Conservation (phyloP, 176 grass and related monocot species). For the Phyllostachys edulis region DNA sequence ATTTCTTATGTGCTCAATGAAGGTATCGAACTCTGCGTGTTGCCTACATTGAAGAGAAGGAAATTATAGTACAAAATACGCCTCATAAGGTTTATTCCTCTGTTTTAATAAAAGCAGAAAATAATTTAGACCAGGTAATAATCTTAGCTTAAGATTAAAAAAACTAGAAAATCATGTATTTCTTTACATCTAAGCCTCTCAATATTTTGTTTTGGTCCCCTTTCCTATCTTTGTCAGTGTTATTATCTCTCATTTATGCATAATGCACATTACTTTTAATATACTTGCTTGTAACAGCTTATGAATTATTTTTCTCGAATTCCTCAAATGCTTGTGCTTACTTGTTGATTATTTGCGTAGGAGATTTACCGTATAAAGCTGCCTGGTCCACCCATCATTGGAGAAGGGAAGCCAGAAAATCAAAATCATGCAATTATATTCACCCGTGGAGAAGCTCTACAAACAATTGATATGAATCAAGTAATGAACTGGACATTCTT, state of each 20-base stretch:
- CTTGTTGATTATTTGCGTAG: conserved; percentile 45
- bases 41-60: conserved; percentile 95
- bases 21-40: conserved; percentile 83
- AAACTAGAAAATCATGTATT: neutral
- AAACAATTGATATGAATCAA: conserved; percentile 81
- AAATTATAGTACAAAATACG: conserved; percentile 49
- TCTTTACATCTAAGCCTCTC: neutral
- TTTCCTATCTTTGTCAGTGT: conserved; percentile 24
- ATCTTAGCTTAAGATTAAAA: conserved; percentile 22
- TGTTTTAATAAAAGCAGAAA: conserved; percentile 84
- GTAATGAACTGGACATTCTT: too few species aligned
- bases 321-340: neutral
- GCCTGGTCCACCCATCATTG: conserved; percentile 80
- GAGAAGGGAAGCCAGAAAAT: conserved; percentile 98
- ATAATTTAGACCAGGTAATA: conserved; percentile 92
- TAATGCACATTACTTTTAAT: conserved; percentile 5
- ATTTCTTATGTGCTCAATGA: conserved; percentile 30
- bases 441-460: conserved; percentile 92
- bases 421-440: conserved; percentile 98
- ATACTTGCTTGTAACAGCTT: conserved; percentile 2
- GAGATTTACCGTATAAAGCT: conserved; percentile 95
- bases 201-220: neutral
- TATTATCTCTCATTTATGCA: neutral
- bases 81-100: conserved; percentile 79
- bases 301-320: neutral